Conservation (phyloP, 495 filamentous ascomycete genomes). For the Podospora didyma region DNA sequence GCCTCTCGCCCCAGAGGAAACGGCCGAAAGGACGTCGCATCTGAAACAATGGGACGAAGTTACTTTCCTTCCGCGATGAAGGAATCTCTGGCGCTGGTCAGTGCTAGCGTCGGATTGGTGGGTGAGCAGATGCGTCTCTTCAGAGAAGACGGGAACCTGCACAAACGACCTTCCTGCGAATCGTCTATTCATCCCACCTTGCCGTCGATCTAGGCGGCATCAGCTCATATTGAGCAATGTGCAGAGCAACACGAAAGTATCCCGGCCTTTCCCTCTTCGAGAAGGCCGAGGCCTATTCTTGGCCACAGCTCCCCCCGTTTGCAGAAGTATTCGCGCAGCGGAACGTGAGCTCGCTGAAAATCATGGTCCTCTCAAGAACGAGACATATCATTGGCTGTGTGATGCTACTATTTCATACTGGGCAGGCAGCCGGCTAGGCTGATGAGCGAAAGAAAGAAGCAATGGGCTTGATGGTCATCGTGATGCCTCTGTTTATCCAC, state of each 20-base stretch:
- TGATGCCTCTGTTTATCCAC: too few relatives aligned
- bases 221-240: slow-evolving; percentile 26
- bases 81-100: slow-evolving; percentile 8
- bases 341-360: background rate
- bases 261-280: slow-evolving; percentile 16
- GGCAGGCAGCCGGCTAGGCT: background rate
- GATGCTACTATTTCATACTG: background rate
- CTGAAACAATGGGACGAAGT: slow-evolving; percentile 32
- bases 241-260: slow-evolving; percentile 24
- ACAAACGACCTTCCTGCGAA: slow-evolving; percentile 30
- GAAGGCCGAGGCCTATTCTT: slow-evolving; percentile 11
- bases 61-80: slow-evolving; percentile 15
- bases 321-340: background rate
- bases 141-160: slow-evolving; percentile 33
- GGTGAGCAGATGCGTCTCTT: slow-evolving; percentile 26
- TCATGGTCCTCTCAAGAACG: background rate
- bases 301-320: background rate
- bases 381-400: background rate
- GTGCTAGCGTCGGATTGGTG: slow-evolving; percentile 24
- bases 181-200: slow-evolving; percentile 14
- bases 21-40: slow-evolving; percentile 32
- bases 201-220: slow-evolving; percentile 14
- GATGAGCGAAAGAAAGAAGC: background rate
- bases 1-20: slow-evolving; percentile 16
- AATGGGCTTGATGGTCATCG: background rate